Evolutionary conservation across 2,329 filamentous ascomycete genomes (phyloP).

Genomic region (Penicillium sp.): DNA sequence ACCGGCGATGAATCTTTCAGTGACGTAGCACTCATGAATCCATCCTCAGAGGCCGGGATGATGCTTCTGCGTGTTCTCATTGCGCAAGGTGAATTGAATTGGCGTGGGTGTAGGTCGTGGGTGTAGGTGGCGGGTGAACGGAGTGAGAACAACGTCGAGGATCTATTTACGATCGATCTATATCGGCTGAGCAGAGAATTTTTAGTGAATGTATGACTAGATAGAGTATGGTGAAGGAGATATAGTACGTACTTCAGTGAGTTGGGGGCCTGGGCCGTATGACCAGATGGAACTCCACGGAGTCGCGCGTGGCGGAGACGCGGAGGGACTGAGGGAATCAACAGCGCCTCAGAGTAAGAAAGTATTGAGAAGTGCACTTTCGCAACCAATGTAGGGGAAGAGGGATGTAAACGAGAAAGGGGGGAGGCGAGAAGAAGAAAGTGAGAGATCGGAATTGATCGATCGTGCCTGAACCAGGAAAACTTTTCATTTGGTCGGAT

Average conservation of each 20-base stretch:
- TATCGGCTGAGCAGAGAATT: background rate
- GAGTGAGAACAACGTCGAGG: background rate
- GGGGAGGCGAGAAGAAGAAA: background rate
- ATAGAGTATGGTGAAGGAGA: background rate
- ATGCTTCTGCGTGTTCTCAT: constrained; percentile 19
- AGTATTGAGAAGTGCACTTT: background rate
- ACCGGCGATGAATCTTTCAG: constrained; percentile 12
- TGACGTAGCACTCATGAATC: constrained; percentile 14
- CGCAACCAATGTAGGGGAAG: background rate
- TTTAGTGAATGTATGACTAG: background rate
- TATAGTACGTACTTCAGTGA: background rate
- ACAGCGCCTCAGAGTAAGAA: background rate
- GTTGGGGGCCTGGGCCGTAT: background rate
- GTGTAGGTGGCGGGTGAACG: background rate
- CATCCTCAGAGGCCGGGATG: constrained; percentile 22
- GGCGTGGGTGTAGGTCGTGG: background rate
- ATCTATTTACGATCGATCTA: background rate
- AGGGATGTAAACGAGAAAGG: background rate
- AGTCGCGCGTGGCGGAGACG: background rate
- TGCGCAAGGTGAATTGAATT: background rate
- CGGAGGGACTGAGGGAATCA: background rate
- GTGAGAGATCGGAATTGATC: constrained; percentile 11
- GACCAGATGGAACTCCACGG: background rate
- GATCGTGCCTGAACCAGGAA: constrained; percentile 27
- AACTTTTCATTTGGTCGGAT: constrained; percentile 15